These are phyloP conservation scores for Carex kokanica DNA, from an alignment of 176 grass and related monocot genomes.

Conservation along the genomic window DNA sequence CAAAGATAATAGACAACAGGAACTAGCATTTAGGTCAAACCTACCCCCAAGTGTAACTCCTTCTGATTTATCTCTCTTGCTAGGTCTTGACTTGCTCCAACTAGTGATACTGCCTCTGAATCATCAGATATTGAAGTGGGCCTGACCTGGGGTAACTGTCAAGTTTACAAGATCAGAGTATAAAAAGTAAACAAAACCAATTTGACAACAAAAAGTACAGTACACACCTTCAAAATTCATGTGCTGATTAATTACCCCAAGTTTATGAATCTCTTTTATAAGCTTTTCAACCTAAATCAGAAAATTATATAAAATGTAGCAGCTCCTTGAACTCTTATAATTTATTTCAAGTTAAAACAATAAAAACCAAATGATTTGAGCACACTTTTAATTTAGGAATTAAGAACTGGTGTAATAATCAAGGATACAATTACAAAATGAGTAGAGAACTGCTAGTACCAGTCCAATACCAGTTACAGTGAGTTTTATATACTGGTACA, in stretches of 20 bases:
- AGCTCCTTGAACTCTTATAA: too few relatives aligned
- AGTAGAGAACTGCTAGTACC: too few relatives aligned
- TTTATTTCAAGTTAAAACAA: too few relatives aligned
- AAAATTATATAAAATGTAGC: too few relatives aligned
- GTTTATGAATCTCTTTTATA: too few relatives aligned
- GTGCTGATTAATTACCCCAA: constrained; percentile 83
- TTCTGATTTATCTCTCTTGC: constrained; percentile 98
- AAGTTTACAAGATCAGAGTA: constrained; percentile 34
- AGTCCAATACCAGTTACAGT: too few relatives aligned
- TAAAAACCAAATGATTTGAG: too few relatives aligned
- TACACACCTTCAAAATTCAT: constrained; percentile 87
- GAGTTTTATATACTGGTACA: too few relatives aligned
- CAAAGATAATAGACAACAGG: background rate
- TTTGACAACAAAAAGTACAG: constrained; percentile 6
- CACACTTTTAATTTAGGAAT: too few relatives aligned
- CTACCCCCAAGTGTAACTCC: constrained; percentile 96
- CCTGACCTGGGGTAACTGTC: constrained; percentile 70
- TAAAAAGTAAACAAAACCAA: constrained; percentile 25
- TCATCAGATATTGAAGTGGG: constrained; percentile 80
- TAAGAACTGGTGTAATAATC: too few relatives aligned
- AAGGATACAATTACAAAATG: too few relatives aligned
- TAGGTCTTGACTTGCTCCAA: constrained; percentile 83
- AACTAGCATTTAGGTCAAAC: background rate
- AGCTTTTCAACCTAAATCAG: too few relatives aligned
- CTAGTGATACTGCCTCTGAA: constrained; percentile 67